Evolutionary conservation across 2,329 filamentous ascomycete species (phyloP), one percentile per base, ranked within the genome.

Genomic region (Dothistroma septosporum): DNA sequence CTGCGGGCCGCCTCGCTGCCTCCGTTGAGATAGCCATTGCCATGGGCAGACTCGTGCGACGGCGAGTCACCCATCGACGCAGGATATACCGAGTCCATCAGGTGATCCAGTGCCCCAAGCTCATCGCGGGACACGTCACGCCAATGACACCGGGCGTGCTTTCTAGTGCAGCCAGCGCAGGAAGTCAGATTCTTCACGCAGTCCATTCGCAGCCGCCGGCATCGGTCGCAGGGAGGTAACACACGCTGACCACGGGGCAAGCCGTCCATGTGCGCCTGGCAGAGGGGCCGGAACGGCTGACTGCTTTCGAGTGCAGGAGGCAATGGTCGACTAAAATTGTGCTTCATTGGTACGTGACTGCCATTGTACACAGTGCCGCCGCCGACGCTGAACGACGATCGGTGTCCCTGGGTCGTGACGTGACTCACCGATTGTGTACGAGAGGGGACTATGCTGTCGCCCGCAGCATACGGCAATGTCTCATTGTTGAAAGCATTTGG

Each of bases 111-210:
- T 5, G 66, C 69, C 32, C 69, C 68, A 12, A 75, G 65, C 68
- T 96, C 92, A 2, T 88, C 87, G 33, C 90, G 85, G 16, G 85
- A 86, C n/a, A 94, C 85, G 49, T 89, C 86, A 66, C 87, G 89
- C 91, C 91, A 96, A 14, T 86, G 87, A 73, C 91, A 96, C 69
- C 92, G 92, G 21, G 90, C 90, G 72, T 96, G 91, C 73, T 95
- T 95, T 73, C 90, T 92, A 0, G 91, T 95, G 74, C 91, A 96
- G 22, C 90, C 91, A 74, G 88, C 85, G 71, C 92, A 96, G 9
- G 91, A 90, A 0, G 91, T 95, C 44, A 94, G 79, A 64, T 96
- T 90, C 76, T 95, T 95, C 53, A 92, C 79, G 64, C 91, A 96
- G 60, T 91, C 85, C 77, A 92, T 90, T 65, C 89, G 87, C 16